Evolutionary conservation across 1,139 yeast species (phyloP), one percentile per base, ranked within the genome.

Genomic region (Blastobotrys buckinghamii): DNA sequence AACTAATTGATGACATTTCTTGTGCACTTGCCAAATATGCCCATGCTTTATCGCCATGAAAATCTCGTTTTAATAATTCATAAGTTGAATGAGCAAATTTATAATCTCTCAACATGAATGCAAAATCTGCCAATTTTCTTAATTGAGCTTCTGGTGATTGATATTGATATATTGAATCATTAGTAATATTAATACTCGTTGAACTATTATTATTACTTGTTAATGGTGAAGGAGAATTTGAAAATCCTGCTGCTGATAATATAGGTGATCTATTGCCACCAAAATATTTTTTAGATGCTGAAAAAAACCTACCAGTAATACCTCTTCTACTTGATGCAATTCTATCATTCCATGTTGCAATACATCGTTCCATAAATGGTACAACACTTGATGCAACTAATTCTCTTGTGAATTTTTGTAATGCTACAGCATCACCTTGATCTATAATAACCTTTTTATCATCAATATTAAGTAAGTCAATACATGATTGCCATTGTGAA

Each of bases 101-200:
- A 71, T 85, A 92, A 67, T 92, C 97, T 42, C 90, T 79, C 22
- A 90, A 69, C 79, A 92, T 86, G 58, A 92, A 78, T 7, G 92
- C 81, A 88, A 95, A 88, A 65, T 92, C 98, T 0, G 95, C 97
- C 39, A 92, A 70, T 60, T 85, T 84, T 45, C 97, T 71, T 32
- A 89, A 73, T 43, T 79, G 75, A 58, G 88, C 87, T 59, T 89
- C 97, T 0, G 84, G 78, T 0, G 90, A 74, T 1, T 33, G 55
- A 48, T 24, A 38, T 8, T 37, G 27, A 32, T 46, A 46, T 24
- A 16, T n/a, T 15, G 13, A 8, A 2, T 44, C 15, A 22, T 22
- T 43, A 19, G 15, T 36, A 36, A 19, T 20, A 20, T 34, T 39
- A 9, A 6, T n/a, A 15, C 33, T 19, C 2, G 17, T 5, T 4